phyloP scores from a whole-genome alignment of 2,329 filamentous ascomycete genomes.

The Coniochaeta sp. region DNA sequence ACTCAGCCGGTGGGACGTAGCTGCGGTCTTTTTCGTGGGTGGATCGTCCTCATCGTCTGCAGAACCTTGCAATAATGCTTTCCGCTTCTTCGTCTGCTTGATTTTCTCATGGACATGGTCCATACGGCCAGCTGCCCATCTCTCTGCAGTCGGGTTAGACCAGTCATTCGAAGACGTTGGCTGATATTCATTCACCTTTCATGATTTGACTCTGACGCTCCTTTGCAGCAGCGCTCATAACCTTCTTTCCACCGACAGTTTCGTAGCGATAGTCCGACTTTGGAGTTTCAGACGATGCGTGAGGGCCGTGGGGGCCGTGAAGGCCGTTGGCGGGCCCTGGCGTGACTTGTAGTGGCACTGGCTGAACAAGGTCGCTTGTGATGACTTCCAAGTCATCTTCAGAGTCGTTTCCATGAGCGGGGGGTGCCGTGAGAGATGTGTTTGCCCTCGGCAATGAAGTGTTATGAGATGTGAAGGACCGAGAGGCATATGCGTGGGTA shows the following conservation, averaged over 20 bases:
- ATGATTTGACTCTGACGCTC: not conserved
- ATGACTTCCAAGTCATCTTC: not conserved
- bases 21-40: not conserved
- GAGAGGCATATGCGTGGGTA: too few relatives aligned
- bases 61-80: not conserved
- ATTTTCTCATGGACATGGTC: slow-evolving; percentile 12
- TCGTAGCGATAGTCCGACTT: not conserved
- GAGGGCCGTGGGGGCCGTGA: too few relatives aligned
- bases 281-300: not conserved
- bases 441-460: not conserved
- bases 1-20: not conserved
- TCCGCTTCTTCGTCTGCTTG: slow-evolving; percentile 8
- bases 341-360: not conserved
- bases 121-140: slow-evolving; percentile 16
- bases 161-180: not conserved
- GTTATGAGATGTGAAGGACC: not conserved
- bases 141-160: not conserved
- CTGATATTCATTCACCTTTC: not conserved
- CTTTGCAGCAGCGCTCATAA: not conserved
- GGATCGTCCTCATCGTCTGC: not conserved
- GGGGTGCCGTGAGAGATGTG: not conserved
- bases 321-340: not conserved
- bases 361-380: not conserved
- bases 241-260: not conserved
- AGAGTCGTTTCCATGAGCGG: not conserved